Base-by-base conservation (phyloP, 768 basidiomycete genomes). In the Calvatia gigantea region DNA sequence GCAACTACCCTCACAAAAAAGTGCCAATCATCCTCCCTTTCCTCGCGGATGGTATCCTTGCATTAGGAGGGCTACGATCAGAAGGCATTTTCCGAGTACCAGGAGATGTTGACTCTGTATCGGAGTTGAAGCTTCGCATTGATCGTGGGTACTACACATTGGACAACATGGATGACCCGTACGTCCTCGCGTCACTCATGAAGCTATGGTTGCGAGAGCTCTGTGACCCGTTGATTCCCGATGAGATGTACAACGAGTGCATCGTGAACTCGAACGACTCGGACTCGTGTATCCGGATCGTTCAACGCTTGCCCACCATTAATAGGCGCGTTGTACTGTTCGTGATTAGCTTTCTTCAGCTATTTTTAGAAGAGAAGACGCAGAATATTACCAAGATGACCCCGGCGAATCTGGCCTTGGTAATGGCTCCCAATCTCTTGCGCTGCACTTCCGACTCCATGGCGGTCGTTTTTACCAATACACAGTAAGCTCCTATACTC, bases 41-140 rank as follows among this genome's bases (percentile, higher is more conserved):
- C 78, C 85, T 97, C 25, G 86, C 91, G 2, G 89, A 96, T 62
- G 92, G 91, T 1, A 94, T 97, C 61, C 81, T 98, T 42, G 89
- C 91, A 2, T 76, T 94, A 9, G 92, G 92, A 0, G 95, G 94
- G 3, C 81, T 84, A 42, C 86, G 86, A 65, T 73, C 86, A 28
- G 94, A 95, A 66, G 95, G 95, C 15, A 94, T 96, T 54, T 98
- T 96, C 72, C 86, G 94, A 42, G 84, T 96, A 4, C 91, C 94
- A 12, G 95, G 95, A 0, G 94, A 98, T 67, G 80, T 81, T 17
- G 95, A 98, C 68, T 80, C 85, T 4, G 90, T 98, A 39, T 88
- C 91, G 1, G 88, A 91, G 48, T 79, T 98, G 61, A 94, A 92
- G 69, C 78, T 92, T 29, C 85, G 92, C 54, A 93, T 98, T 54